These are phyloP conservation scores for Fusarium sp. DNA, from an alignment of 2,329 filamentous ascomycete genomes.

Conservation along the genomic window DNA sequence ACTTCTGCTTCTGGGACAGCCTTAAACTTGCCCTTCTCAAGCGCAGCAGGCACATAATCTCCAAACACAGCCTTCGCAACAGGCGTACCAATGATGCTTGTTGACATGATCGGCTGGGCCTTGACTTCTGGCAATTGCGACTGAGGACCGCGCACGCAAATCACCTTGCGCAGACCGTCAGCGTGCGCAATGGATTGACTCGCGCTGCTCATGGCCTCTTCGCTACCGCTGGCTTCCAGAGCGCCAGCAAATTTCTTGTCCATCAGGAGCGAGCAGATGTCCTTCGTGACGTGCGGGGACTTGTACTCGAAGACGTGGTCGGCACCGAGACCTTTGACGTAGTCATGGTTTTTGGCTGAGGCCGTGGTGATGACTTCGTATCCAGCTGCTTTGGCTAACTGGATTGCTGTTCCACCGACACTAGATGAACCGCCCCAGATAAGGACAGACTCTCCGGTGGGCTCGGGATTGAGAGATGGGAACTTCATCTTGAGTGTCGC, in stretches of 20 bases:
- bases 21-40: slow-evolving; percentile 24
- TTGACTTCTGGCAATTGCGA: not conserved
- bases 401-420: slow-evolving; percentile 61
- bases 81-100: slow-evolving; percentile 22
- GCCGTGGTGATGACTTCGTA: slow-evolving; percentile 60
- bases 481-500: slow-evolving; percentile 19
- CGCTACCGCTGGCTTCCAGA: slow-evolving; percentile 22
- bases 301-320: slow-evolving; percentile 60
- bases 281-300: slow-evolving; percentile 37
- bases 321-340: slow-evolving; percentile 59
- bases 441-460: slow-evolving; percentile 15
- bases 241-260: slow-evolving; percentile 19
- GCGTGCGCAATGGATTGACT: slow-evolving; percentile 21
- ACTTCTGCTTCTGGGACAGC: slow-evolving; percentile 25
- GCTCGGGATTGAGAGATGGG: not conserved
- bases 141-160: slow-evolving; percentile 17
- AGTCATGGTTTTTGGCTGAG: slow-evolving; percentile 58
- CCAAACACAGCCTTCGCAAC: slow-evolving; percentile 31
- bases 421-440: slow-evolving; percentile 64
- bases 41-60: slow-evolving; percentile 27
- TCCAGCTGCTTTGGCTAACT: slow-evolving; percentile 58
- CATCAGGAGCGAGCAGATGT: slow-evolving; percentile 21
- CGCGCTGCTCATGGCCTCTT: slow-evolving; percentile 4
- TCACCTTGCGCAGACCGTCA: slow-evolving; percentile 23
- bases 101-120: slow-evolving; percentile 13